Evolutionary conservation across 225 moss, liverwort and hornwort species (phyloP).

Genomic region (Polytrichum formosum): DNA sequence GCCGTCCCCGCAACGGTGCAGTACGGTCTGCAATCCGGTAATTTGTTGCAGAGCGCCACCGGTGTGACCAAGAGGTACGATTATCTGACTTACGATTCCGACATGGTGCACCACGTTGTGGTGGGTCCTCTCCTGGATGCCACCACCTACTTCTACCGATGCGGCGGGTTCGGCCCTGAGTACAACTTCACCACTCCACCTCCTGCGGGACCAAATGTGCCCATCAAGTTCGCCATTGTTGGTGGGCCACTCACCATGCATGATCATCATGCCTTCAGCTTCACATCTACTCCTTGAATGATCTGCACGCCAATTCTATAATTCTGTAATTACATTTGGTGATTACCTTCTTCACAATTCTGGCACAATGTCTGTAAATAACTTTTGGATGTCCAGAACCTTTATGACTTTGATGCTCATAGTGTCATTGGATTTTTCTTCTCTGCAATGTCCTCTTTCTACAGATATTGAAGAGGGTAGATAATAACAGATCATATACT

Average conservation of each 20-base stretch:
- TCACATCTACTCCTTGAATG: not conserved
- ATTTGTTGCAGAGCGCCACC: slow-evolving; percentile 25
- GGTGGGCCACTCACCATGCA: slow-evolving; percentile 20
- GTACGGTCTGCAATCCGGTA: slow-evolving; percentile 59
- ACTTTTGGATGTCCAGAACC: too few species aligned
- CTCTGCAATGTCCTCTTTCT: too few species aligned
- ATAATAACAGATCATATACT: too few species aligned
- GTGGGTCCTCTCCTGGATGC: slow-evolving; percentile 70
- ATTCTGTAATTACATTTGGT: too few species aligned
- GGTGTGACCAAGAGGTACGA: slow-evolving; percentile 59
- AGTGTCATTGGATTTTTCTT: too few species aligned
- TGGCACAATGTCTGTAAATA: too few species aligned
- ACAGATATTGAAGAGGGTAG: too few species aligned
- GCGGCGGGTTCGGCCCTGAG: slow-evolving; percentile 56
- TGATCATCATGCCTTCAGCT: not conserved
- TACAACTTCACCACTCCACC: slow-evolving; percentile 87
- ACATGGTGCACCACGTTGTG: slow-evolving; percentile 72
- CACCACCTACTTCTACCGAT: slow-evolving; percentile 77
- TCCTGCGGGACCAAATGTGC: slow-evolving; percentile 60
- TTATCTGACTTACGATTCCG: slow-evolving; percentile 62
- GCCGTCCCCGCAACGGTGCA: slow-evolving; percentile 47
- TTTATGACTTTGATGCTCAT: too few species aligned
- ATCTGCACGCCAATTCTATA: not conserved
- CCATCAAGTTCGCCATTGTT: slow-evolving; percentile 47
- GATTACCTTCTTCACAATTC: too few species aligned